Base-by-base conservation (phyloP, 768 basidiomycete genomes). In the Auricularia sp. region DNA sequence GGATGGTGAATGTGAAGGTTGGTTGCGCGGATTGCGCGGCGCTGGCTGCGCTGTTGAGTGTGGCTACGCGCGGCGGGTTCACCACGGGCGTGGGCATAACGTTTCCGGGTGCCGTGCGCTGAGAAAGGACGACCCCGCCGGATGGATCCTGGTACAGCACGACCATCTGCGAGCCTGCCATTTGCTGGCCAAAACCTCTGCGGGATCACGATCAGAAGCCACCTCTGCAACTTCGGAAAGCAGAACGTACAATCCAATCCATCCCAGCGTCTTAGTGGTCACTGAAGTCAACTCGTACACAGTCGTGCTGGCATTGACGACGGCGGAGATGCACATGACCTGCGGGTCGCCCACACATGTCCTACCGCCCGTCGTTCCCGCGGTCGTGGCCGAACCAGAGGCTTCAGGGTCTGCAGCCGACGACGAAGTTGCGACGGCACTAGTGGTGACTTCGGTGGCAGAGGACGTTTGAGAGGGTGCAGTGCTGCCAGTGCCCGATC, bases 11-110 rank as follows among this genome's bases (percentile, higher is more conserved):
- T 5, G 47, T 13, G 47, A 13, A 51, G 8, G 21, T 21, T 5
- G 47, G 47, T 51, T 51, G 47, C 11, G 18, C 21, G 18, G 47
- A 16, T 29, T 29, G 29, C 47, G 21, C 14, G 14, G 47, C 47
- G 18, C 6, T 18, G 47, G 47, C 5, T 21, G 47, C 7, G 47
- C 73, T 66, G 2, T 73, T 71, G 7, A 80, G 65, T 1, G 78
- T 77, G 36, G 87, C 87, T 0, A 75, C 66, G 65, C 85, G 75
- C 0, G 83, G 80, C 14, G 87, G 87, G 65, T 71, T 78, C 6
- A 76, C 59, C 63, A 79, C 84, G 61, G 86, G 79, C 13, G 75
- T 80, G 4, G 89, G 89, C 82, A 83, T 82, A 3, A 78, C 75
- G 66, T 86, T 77, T 4, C 69, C 70, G 1, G 79, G 68, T 0